Conservation (phyloP, 1,284 basidiomycete species). For the Pseudozyma thailandica region DNA sequence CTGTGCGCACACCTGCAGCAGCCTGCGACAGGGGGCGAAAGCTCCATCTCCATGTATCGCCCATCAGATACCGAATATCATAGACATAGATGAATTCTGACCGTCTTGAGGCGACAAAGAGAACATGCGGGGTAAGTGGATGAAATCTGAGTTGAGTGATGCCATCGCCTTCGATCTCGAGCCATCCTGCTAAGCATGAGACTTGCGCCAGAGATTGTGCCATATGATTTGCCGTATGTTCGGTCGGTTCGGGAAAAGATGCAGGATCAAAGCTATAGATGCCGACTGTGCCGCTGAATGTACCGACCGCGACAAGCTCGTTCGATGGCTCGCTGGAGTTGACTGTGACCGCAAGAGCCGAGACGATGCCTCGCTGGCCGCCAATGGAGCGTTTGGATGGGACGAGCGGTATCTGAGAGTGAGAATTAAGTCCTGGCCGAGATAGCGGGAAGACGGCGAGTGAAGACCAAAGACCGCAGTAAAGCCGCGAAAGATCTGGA, state of each 20-base stretch:
- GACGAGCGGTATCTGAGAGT: slow-evolving; percentile 30
- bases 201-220: slow-evolving; percentile 17
- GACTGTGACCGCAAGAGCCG: slow-evolving; percentile 28
- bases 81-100: slow-evolving; percentile 49
- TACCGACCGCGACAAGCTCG: slow-evolving; percentile 57
- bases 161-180: slow-evolving; percentile 51
- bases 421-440: slow-evolving; percentile 52
- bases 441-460: slow-evolving; percentile 48
- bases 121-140: slow-evolving; percentile 44
- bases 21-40: slow-evolving; percentile 36
- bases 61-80: slow-evolving; percentile 50
- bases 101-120: slow-evolving; percentile 53
- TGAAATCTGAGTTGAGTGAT: slow-evolving; percentile 57
- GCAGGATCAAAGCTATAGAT: slow-evolving; percentile 40
- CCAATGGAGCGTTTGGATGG: slow-evolving; percentile 12
- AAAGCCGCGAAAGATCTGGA: slow-evolving; percentile 50
- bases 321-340: slow-evolving; percentile 14
- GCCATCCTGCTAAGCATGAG: slow-evolving; percentile 54
- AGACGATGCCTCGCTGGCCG: slow-evolving; percentile 52
- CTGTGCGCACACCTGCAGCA: slow-evolving; percentile 19
- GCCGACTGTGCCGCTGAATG: slow-evolving; percentile 50
- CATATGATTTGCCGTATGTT: slow-evolving; percentile 18
- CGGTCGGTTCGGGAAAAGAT: slow-evolving; percentile 17
- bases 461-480: slow-evolving; percentile 40
- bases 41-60: slow-evolving; percentile 30